phyloP scores from a whole-genome alignment of 768 basidiomycete species.

The Pleurotus pulmonarius region DNA sequence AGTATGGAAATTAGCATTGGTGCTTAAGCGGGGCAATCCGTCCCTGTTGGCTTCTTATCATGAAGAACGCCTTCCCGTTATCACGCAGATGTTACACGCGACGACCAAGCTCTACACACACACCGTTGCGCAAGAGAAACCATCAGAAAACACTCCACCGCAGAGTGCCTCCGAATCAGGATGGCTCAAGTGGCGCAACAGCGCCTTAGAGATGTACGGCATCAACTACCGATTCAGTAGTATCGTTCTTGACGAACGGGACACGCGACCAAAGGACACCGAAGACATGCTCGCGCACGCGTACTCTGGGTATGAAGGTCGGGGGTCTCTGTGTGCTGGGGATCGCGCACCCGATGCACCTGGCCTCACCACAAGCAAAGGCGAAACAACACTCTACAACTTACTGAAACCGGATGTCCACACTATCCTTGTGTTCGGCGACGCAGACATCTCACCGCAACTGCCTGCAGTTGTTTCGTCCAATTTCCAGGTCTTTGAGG shows the following conservation, averaged over 20 bases:
- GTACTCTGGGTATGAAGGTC: conserved; percentile 12
- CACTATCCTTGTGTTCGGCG: conserved; percentile 10
- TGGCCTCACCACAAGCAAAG: conserved; percentile 1
- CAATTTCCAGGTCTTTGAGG: background rate
- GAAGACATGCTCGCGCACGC: conserved; percentile 11
- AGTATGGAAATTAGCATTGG: conserved; percentile 26
- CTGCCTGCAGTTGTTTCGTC: background rate
- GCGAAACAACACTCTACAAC: conserved; percentile 11
- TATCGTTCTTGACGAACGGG: conserved; percentile 19
- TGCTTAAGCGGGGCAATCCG: conserved; percentile 16
- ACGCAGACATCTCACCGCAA: background rate
- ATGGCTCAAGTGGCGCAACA: conserved; percentile 17
- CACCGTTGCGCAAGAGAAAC: conserved; percentile 12
- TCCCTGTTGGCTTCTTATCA: conserved; percentile 20
- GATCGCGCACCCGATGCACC: conserved; percentile 24
- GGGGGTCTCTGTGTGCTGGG: conserved; percentile 15
- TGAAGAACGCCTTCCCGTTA: conserved; percentile 25
- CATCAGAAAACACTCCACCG: background rate
- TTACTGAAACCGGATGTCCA: conserved; percentile 11
- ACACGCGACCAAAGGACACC: conserved; percentile 5
- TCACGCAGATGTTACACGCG: conserved; percentile 24
- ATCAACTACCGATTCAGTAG: conserved; percentile 24
- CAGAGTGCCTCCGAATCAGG: conserved; percentile 14
- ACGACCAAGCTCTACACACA: conserved; percentile 19
- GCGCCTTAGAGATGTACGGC: conserved; percentile 19